Evolutionary conservation across 352 stramenopile genomes (phyloP).

Genomic region (Phytophthora crassamura): DNA sequence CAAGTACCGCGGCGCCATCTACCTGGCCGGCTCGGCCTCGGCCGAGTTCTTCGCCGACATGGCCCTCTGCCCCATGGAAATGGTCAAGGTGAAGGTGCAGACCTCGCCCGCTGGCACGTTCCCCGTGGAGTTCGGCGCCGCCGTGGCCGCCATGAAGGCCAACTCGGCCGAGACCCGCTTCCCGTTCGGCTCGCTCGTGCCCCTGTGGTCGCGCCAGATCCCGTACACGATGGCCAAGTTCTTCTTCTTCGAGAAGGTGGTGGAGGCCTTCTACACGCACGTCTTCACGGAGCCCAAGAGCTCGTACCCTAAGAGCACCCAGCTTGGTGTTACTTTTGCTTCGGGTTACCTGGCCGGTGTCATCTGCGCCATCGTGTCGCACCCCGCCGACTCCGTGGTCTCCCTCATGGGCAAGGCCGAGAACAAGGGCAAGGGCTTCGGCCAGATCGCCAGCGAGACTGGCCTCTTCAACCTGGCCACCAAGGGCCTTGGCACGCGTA

Average conservation of each 20-base stretch:
- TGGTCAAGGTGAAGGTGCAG: slow-evolving; percentile 96
- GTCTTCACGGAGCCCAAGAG: slow-evolving; percentile 93
- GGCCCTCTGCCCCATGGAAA: slow-evolving; percentile 95
- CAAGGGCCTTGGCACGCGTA: slow-evolving; percentile 93
- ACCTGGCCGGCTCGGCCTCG: slow-evolving; percentile 92
- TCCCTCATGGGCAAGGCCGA: slow-evolving; percentile 96
- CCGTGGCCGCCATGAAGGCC: slow-evolving; percentile 88
- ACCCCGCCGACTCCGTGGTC: slow-evolving; percentile 99
- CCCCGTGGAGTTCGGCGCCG: slow-evolving; percentile 87
- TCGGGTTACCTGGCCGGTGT: slow-evolving; percentile 99
- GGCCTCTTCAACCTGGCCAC: slow-evolving; percentile 82
- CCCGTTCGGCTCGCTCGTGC: slow-evolving; percentile 92
- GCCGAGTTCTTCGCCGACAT: slow-evolving; percentile 95
- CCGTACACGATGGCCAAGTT: slow-evolving; percentile 99
- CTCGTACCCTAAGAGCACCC: slow-evolving; percentile 92
- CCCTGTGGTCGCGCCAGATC: slow-evolving; percentile 93
- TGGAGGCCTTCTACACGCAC: slow-evolving; percentile 89
- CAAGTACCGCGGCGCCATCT: slow-evolving; percentile 94
- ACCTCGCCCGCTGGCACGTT: slow-evolving; percentile 91
- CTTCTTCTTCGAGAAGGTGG: slow-evolving; percentile 96
- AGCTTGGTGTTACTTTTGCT: slow-evolving; percentile 97
- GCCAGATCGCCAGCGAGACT: slow-evolving; percentile 86
- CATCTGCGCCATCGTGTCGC: slow-evolving; percentile 98
- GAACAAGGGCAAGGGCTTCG: slow-evolving; percentile 93
- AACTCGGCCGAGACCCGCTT: slow-evolving; percentile 91